Evolutionary conservation across 2,329 filamentous ascomycete genomes (phyloP), one percentile per base, ranked within the genome.

Genomic region (Fusarium torulosum): DNA sequence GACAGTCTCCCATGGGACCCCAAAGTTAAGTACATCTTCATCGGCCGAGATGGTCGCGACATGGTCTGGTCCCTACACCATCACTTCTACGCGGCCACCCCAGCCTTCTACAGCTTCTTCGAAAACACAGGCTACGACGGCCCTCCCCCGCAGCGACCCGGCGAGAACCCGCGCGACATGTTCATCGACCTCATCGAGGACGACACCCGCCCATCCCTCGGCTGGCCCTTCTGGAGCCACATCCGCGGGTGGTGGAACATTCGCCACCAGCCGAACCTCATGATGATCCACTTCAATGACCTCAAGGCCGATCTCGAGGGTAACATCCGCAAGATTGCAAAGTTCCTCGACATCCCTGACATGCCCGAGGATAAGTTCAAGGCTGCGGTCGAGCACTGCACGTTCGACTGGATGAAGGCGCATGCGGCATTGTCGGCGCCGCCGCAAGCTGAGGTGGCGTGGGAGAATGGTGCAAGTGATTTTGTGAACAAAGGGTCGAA

Each of bases 371-470:
- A 63, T 2, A 57, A 29, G 27, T 63, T 63, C 9, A 57, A 50
- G 0, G 50, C 41, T 6, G 50, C 47, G 0, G 38, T 63, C 2
- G 43, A 57, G 7, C 58, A 63, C 15, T 63, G 19, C n/a, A 63
- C 59, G 0, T 63, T 63, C n/a, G 50, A 47, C 3, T 63, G 59
- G 59, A 63, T 63, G 59, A 63, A 63, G 21, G 43, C 56, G 4
- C 51, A 63, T 41, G 59, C 58, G 0, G 4, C 21, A 0, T 4
- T 63, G 0, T 31, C 38, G 2, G 25, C 58, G 0, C 59, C 58
- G 1, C 59, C 58, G 21, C 37, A 57, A 3, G 20, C 58, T 5
- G 43, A 56, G 6, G 4, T 63, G 1, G 59, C 59, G 4, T 63
- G 59, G 59, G 31, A 9, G 4, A 50, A 63, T 9, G 59, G 59